phyloP scores from a whole-genome alignment of 805 yeast species.

The Saccharomycopsis amapae region DNA sequence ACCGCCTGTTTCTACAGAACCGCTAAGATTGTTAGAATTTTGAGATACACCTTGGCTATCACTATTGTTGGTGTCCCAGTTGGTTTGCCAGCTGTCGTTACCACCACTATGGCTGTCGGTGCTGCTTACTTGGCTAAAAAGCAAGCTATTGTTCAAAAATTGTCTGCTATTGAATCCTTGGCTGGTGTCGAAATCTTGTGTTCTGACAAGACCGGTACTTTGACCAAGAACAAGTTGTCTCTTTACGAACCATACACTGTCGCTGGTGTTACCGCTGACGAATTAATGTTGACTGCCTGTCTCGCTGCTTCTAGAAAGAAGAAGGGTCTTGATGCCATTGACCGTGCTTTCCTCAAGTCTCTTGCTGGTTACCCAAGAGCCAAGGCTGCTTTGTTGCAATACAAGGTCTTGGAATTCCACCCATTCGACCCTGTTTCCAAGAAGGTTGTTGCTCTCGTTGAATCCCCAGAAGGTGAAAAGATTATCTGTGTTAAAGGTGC shows the following conservation, averaged over 20 bases:
- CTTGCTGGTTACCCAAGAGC: constrained; percentile 86
- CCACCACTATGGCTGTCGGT: constrained; percentile 99
- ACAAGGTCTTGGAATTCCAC: constrained; percentile 92
- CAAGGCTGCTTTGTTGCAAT: constrained; percentile 84
- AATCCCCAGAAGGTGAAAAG: constrained; percentile 93
- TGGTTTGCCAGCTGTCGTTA: constrained; percentile 97
- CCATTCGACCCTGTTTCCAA: constrained; percentile 97
- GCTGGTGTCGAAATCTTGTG: constrained; percentile 98
- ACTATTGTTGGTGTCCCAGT: constrained; percentile 98
- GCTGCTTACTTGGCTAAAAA: constrained; percentile 97
- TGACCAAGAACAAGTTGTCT: constrained; percentile 94
- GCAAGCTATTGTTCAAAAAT: constrained; percentile 94
- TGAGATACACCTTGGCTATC: constrained; percentile 89
- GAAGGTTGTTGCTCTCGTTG: constrained; percentile 92
- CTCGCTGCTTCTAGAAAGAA: constrained; percentile 96
- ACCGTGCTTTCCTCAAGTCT: constrained; percentile 92
- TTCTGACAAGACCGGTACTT: constrained; percentile 97
- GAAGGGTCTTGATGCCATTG: constrained; percentile 97
- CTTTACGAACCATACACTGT: constrained; percentile 97
- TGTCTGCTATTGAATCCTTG: constrained; percentile 92
- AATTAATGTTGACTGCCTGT: constrained; percentile 95
- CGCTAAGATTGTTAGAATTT: constrained; percentile 74
- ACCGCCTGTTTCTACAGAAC: constrained; percentile 91
- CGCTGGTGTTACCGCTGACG: constrained; percentile 94
- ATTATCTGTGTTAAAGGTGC: constrained; percentile 97